Conservation (phyloP, 257 asterid species). For the Solanum arcanum region DNA sequence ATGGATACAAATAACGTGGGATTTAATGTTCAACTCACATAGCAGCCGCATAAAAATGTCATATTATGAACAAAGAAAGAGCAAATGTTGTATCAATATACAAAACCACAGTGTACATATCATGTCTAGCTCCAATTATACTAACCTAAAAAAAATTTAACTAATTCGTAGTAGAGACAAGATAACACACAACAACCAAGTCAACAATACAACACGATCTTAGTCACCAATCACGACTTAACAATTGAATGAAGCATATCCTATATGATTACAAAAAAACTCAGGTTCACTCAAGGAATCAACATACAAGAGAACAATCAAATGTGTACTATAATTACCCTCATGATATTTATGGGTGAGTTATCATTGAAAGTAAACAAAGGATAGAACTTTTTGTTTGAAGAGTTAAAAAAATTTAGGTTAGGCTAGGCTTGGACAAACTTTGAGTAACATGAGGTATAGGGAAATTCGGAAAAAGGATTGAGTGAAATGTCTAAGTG, state of each 20-base stretch:
- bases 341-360: not conserved
- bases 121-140: not conserved
- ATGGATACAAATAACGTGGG: not conserved
- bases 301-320: not conserved
- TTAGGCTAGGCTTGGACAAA: too few species aligned
- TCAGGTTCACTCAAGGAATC: not conserved
- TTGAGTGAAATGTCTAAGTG: too few species aligned
- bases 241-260: not conserved
- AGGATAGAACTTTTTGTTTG: too few species aligned
- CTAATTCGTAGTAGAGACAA: not conserved
- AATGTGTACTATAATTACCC: not conserved
- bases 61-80: too few species aligned
- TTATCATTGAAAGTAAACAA: too few species aligned
- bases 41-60: not conserved
- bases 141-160: not conserved
- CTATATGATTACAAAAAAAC: not conserved
- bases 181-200: not conserved
- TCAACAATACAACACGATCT: not conserved
- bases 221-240: not conserved
- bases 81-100: too few species aligned
- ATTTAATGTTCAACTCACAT: not conserved
- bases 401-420: too few species aligned
- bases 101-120: too few species aligned
- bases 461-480: too few species aligned
- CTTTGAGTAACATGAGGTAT: too few species aligned